These are phyloP conservation scores for Beauveria caledonica DNA, from an alignment of 2,329 filamentous ascomycete genomes.

Conservation along the genomic window DNA sequence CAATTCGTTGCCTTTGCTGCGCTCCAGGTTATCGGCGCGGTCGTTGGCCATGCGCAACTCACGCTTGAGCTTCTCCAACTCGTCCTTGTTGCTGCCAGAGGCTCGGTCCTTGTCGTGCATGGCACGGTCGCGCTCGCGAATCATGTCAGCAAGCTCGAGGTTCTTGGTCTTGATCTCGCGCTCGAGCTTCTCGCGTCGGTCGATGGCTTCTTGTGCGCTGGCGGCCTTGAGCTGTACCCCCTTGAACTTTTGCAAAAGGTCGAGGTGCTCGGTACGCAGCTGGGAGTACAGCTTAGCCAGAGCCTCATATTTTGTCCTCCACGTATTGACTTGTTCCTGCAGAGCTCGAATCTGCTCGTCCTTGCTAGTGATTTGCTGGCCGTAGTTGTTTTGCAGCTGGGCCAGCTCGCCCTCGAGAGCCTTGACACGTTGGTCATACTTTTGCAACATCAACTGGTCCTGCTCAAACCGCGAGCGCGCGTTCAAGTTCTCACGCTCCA, in stretches of 20 bases:
- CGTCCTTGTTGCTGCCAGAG: slow-evolving; percentile 82
- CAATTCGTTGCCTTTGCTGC: slow-evolving; percentile 88
- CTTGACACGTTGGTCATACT: slow-evolving; percentile 93
- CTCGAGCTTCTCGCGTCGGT: slow-evolving; percentile 87
- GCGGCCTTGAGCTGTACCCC: slow-evolving; percentile 91
- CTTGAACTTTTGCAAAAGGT: slow-evolving; percentile 94
- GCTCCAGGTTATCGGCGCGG: slow-evolving; percentile 83
- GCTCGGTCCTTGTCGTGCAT: slow-evolving; percentile 86
- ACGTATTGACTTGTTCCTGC: slow-evolving; percentile 96
- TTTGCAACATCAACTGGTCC: slow-evolving; percentile 94
- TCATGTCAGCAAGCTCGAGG: slow-evolving; percentile 97
- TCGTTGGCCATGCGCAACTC: slow-evolving; percentile 90
- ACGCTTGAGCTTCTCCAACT: slow-evolving; percentile 87
- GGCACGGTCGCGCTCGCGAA: slow-evolving; percentile 87
- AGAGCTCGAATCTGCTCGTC: slow-evolving; percentile 90
- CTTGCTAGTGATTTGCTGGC: slow-evolving; percentile 78
- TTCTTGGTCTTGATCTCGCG: slow-evolving; percentile 99
- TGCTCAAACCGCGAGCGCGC: slow-evolving; percentile 91
- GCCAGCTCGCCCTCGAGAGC: slow-evolving; percentile 79
- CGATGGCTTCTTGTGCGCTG: slow-evolving; percentile 93
- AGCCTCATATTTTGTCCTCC: slow-evolving; percentile 94
- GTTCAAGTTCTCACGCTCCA: slow-evolving; percentile 91
- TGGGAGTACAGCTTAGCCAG: slow-evolving; percentile 96
- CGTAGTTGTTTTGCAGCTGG: slow-evolving; percentile 74
- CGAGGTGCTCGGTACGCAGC: slow-evolving; percentile 86